A percentile compares a stretch with the other conserved stretches of the same genome.
Evolutionary conservation across 1,284 basidiomycete species (phyloP).

Genomic region (Cryptococcus sp.): DNA sequence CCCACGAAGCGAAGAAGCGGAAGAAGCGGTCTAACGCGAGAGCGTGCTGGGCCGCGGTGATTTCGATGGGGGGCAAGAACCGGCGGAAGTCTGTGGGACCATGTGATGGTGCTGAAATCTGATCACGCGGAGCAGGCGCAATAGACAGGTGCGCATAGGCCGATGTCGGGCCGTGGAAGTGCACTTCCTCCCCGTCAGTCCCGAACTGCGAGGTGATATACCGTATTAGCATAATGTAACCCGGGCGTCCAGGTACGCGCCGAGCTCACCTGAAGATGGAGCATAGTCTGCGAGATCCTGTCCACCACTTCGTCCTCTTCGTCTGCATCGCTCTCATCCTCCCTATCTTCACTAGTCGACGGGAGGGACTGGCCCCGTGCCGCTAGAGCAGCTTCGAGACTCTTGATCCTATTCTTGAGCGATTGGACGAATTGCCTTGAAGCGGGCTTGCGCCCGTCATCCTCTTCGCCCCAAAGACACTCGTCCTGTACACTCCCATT

Average conservation of each 20-base stretch:
- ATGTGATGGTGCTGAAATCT: constrained; percentile 3
- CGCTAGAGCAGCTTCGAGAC: constrained; percentile 27
- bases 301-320: neutral
- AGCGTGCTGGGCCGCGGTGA: constrained; percentile 32
- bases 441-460: constrained; percentile 35
- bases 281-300: constrained; percentile 12
- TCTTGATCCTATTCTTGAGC: constrained; percentile 28
- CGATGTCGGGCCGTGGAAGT: constrained; percentile 18
- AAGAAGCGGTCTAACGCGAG: constrained; percentile 30
- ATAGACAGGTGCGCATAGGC: constrained; percentile 13
- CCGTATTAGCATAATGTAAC: neutral
- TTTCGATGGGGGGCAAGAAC: constrained; percentile 16
- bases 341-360: constrained; percentile 10
- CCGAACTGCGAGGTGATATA: constrained; percentile 14
- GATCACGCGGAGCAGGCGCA: neutral
- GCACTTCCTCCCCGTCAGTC: constrained; percentile 17
- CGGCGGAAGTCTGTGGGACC: constrained; percentile 4
- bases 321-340: constrained; percentile 2
- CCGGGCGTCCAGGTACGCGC: neutral
- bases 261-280: neutral
- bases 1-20: constrained; percentile 32
- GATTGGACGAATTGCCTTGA: constrained; percentile 33
- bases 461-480: constrained; percentile 30
- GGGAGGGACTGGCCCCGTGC: constrained; percentile 14
- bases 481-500: constrained; percentile 26